A percentile compares a stretch with the other conserved stretches of the same genome.
Evolutionary conservation across 2,329 filamentous ascomycete genomes (phyloP).

Genomic region (Aureobasidium sp.): DNA sequence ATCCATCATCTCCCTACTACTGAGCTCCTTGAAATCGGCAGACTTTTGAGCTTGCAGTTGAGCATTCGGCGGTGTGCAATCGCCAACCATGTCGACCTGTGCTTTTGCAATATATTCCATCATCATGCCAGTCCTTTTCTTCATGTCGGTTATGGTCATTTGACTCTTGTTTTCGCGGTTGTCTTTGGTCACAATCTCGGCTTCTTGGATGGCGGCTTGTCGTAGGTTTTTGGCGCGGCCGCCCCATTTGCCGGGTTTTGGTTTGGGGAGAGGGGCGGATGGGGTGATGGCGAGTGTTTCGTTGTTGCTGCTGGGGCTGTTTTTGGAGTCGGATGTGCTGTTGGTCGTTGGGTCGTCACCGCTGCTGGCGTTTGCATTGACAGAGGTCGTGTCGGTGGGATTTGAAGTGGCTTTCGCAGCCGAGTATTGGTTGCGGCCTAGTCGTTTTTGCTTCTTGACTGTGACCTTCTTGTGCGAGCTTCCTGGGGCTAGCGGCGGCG

Average conservation of each 20-base stretch:
- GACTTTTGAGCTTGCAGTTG: slow-evolving; percentile 34
- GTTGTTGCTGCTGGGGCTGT: slow-evolving; percentile 27
- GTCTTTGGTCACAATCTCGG: slow-evolving; percentile 15
- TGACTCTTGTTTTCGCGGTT: slow-evolving; percentile 17
- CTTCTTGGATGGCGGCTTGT: slow-evolving; percentile 23
- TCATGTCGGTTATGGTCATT: slow-evolving; percentile 21
- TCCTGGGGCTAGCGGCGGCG: slow-evolving; percentile 32
- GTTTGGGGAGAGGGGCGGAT: slow-evolving; percentile 23
- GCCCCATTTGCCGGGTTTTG: slow-evolving; percentile 19
- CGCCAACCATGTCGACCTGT: slow-evolving; percentile 75
- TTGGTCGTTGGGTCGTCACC: slow-evolving; percentile 20
- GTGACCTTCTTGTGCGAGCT: slow-evolving; percentile 53
- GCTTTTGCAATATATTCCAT: slow-evolving; percentile 84
- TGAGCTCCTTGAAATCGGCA: slow-evolving; percentile 70
- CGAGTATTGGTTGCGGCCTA: slow-evolving; percentile 74
- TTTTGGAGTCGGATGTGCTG: slow-evolving; percentile 23
- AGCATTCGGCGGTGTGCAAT: slow-evolving; percentile 31
- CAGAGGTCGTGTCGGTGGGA: slow-evolving; percentile 19
- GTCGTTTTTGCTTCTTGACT: slow-evolving; percentile 49
- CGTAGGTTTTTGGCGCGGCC: slow-evolving; percentile 15
- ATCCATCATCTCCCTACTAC: slow-evolving; percentile 85
- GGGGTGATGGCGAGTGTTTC: slow-evolving; percentile 27
- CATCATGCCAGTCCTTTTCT: slow-evolving; percentile 68
- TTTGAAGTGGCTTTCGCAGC: slow-evolving; percentile 43
- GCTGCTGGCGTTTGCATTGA: slow-evolving; percentile 22